Percentiles rank a stretch among this genome's conserved stretches.
Conservation (phyloP, 1,284 basidiomycete genomes). For the Somion occarium region DNA sequence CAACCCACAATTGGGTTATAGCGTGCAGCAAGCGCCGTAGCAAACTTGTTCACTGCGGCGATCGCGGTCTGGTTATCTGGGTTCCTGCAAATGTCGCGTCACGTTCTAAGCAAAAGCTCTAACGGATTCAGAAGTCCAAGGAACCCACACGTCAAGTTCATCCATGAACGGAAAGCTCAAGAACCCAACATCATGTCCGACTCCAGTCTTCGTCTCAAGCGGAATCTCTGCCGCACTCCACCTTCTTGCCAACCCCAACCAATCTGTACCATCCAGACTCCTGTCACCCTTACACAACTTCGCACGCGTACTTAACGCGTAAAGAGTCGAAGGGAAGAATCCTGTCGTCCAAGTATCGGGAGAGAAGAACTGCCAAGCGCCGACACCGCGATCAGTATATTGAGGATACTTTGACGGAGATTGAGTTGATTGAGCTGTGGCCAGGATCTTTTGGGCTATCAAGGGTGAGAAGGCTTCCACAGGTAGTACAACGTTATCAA, state of each 20-base stretch:
- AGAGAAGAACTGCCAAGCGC: conserved; percentile 47
- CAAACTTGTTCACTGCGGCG: conserved; percentile 34
- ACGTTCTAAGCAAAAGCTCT: background rate
- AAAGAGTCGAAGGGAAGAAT: conserved; percentile 60
- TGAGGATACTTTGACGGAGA: conserved; percentile 50
- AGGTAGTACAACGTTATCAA: conserved; percentile 9
- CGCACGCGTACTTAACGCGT: conserved; percentile 50
- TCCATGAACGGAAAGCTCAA: conserved; percentile 58
- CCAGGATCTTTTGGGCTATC: conserved; percentile 49
- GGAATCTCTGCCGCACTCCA: conserved; percentile 48
- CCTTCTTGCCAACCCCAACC: conserved; percentile 46
- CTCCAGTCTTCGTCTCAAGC: conserved; percentile 37
- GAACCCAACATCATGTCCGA: conserved; percentile 69
- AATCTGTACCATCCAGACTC: conserved; percentile 32
- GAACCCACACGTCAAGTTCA: conserved; percentile 28
- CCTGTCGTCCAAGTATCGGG: conserved; percentile 64
- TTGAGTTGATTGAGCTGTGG: conserved; percentile 40
- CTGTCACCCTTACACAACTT: conserved; percentile 37
- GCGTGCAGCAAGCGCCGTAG: conserved; percentile 33
- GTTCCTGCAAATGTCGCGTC: conserved; percentile 23
- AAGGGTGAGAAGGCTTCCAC: conserved; percentile 52
- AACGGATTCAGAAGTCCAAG: background rate
- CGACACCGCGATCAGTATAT: conserved; percentile 42
- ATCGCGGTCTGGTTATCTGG: conserved; percentile 33
- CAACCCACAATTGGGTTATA: conserved; percentile 41